phyloP scores from a whole-genome alignment of 1,139 yeast genomes.

The Sugiyamaella sp. region DNA sequence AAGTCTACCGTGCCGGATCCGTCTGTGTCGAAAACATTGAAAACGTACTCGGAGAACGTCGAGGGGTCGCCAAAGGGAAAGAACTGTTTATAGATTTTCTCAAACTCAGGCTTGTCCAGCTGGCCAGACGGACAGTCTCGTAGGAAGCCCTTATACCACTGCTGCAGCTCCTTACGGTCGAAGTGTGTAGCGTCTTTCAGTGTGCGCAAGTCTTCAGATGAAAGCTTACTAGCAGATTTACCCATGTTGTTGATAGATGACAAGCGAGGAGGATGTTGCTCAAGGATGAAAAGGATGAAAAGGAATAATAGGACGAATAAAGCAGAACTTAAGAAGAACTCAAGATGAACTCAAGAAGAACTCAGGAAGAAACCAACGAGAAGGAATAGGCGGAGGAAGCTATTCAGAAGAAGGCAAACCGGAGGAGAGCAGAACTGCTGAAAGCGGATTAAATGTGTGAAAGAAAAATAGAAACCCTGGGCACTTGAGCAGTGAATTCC shows the following conservation, averaged over 20 bases:
- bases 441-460: no score
- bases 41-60: constrained; percentile 85
- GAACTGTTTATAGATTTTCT: constrained; percentile 90
- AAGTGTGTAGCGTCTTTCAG: constrained; percentile 87
- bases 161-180: constrained; percentile 92
- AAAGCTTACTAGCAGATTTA: constrained; percentile 87
- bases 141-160: constrained; percentile 95
- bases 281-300: not conserved
- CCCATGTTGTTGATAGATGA: no score
- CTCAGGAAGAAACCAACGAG: no score
- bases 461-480: no score
- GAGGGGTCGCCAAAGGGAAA: constrained; percentile 98
- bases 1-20: constrained; percentile 83
- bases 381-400: no score
- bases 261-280: not conserved
- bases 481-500: no score
- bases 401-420: no score
- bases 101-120: constrained; percentile 82
- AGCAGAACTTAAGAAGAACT: no score
- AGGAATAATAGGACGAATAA: no score
- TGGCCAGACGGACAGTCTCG: constrained; percentile 95
- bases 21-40: constrained; percentile 86
- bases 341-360: no score
- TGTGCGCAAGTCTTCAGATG: constrained; percentile 85
- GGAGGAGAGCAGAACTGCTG: no score